Conservation (phyloP, 169 alveolate species). For the Cryptosporidium xiaoi region DNA sequence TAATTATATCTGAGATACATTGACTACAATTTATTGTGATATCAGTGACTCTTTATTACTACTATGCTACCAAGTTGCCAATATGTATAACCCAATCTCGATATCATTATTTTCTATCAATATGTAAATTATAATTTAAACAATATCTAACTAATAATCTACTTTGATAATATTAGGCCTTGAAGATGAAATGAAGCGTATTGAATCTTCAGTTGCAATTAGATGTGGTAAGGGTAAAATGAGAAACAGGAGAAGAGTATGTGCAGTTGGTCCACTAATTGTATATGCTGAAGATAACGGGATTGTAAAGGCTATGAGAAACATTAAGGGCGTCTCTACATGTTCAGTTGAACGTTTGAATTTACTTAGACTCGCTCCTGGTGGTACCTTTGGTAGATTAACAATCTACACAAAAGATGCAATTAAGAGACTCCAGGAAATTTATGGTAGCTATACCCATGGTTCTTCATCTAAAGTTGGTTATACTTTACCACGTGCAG, state of each 20-base stretch:
- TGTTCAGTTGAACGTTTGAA: constrained; percentile 95
- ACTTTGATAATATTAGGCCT: constrained; percentile 14
- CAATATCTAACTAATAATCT: background rate
- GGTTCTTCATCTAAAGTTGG: constrained; percentile 76
- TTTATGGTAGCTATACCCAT: constrained; percentile 90
- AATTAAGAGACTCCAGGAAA: constrained; percentile 90
- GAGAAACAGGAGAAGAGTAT: constrained; percentile 94
- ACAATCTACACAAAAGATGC: constrained; percentile 96
- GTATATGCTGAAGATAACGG: constrained; percentile 93
- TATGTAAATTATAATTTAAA: too few relatives aligned
- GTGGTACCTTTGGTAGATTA: constrained; percentile 98
- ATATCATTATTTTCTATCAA: too few relatives aligned
- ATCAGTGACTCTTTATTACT: background rate
- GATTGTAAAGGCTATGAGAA: constrained; percentile 95
- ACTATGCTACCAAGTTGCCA: background rate
- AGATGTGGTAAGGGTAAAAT: constrained; percentile 96
- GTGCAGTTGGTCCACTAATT: constrained; percentile 97
- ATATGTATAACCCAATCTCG: background rate
- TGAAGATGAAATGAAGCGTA: constrained; percentile 67
- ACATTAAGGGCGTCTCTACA: constrained; percentile 97
- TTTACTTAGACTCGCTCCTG: constrained; percentile 98
- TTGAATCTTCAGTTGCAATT: constrained; percentile 81
- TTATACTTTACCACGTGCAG: constrained; percentile 81
- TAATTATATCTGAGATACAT: constrained; percentile 14
- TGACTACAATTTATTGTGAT: background rate